These are phyloP conservation scores for Paecilomyces sp. DNA, from an alignment of 2,329 filamentous ascomycete species.

Conservation along the genomic window DNA sequence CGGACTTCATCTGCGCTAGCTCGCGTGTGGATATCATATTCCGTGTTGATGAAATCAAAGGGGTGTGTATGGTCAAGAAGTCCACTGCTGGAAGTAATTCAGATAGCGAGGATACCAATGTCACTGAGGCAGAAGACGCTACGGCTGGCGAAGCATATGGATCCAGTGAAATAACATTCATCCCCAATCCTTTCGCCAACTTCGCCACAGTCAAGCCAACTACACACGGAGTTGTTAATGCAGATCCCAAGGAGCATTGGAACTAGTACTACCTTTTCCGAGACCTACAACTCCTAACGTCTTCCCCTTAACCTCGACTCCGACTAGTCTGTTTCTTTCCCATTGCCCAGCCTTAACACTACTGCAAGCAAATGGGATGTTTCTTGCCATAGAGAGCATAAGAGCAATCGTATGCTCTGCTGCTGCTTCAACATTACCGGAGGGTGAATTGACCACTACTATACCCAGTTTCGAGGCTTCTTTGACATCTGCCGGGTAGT, in stretches of 20 bases:
- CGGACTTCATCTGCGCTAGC: slow-evolving; percentile 63
- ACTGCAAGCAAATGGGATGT: slow-evolving; percentile 63
- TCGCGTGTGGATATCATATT: slow-evolving; percentile 65
- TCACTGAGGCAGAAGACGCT: slow-evolving; percentile 60
- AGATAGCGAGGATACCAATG: slow-evolving; percentile 50
- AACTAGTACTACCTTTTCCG: slow-evolving; percentile 55
- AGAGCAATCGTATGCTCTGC: slow-evolving; percentile 72
- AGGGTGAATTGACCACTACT: slow-evolving; percentile 72
- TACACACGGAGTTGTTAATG: slow-evolving; percentile 14
- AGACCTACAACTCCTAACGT: slow-evolving; percentile 69
- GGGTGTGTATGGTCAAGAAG: slow-evolving; percentile 76
- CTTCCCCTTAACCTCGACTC: slow-evolving; percentile 72
- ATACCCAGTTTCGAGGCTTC: slow-evolving; percentile 66
- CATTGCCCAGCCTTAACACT: slow-evolving; percentile 65
- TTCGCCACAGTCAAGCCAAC: slow-evolving; percentile 72
- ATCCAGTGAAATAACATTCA: slow-evolving; percentile 68
- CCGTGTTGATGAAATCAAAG: slow-evolving; percentile 67
- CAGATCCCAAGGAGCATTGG: neutral
- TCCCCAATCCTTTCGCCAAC: slow-evolving; percentile 70
- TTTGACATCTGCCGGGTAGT: slow-evolving; percentile 47
- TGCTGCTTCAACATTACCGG: slow-evolving; percentile 73
- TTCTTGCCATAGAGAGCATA: slow-evolving; percentile 65
- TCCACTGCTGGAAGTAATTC: slow-evolving; percentile 61
- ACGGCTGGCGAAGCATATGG: slow-evolving; percentile 71
- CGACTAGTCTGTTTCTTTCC: slow-evolving; percentile 68